Conservation (phyloP, 75 land plant genomes). For the Cryptomeria japonica region DNA sequence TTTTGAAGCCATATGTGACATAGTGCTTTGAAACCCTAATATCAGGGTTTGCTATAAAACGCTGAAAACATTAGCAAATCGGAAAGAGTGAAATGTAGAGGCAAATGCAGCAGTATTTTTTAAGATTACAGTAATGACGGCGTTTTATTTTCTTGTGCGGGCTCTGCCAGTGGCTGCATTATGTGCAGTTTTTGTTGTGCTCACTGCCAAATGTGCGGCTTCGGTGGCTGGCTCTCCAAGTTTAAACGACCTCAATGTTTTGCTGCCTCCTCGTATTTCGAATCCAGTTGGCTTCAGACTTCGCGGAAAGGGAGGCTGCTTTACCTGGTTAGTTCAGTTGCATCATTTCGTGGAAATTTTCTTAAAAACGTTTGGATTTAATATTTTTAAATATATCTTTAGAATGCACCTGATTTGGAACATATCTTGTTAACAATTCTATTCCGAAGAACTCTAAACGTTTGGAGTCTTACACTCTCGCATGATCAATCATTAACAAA, state of each 20-base stretch:
- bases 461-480: too few relatives aligned
- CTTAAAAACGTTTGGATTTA: background rate
- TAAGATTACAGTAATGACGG: background rate
- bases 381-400: background rate
- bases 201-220: background rate
- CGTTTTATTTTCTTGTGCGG: background rate
- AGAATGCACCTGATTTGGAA: background rate
- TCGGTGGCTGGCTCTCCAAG: slow-evolving; percentile 59
- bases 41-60: background rate
- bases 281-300: slow-evolving; percentile 81
- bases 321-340: slow-evolving; percentile 60
- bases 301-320: slow-evolving; percentile 88
- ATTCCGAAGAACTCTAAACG: background rate
- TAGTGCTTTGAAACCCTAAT: background rate
- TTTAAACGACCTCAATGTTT: slow-evolving; percentile 73
- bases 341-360: background rate
- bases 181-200: background rate
- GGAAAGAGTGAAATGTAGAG: background rate
- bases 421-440: background rate
- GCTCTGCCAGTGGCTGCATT: background rate
- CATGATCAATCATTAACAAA: too few relatives aligned
- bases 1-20: background rate
- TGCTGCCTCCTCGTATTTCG: slow-evolving; percentile 82
- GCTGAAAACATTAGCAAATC: background rate
- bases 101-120: background rate